These are phyloP conservation scores for Chalciporus sp. DNA, from an alignment of 1,284 basidiomycete genomes.

Conservation along the genomic window DNA sequence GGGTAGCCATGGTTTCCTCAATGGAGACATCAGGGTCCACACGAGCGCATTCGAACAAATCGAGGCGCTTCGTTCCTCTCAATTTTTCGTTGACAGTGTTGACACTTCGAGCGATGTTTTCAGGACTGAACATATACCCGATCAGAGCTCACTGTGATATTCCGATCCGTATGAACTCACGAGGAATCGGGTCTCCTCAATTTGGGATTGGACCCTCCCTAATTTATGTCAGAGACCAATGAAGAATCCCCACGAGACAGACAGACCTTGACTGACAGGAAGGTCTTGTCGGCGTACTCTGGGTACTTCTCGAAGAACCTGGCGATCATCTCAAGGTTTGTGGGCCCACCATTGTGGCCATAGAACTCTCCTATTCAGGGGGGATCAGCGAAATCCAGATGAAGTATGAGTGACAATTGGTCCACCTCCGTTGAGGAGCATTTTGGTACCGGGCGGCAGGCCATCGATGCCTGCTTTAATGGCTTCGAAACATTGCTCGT, in stretches of 20 bases:
- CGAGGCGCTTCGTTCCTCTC: conserved; percentile 30
- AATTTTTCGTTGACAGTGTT: conserved; percentile 37
- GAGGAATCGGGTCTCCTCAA: conserved; percentile 15
- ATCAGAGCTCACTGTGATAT: no score
- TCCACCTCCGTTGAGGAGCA: conserved; percentile 42
- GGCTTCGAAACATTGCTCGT: conserved; percentile 57
- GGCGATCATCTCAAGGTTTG: conserved; percentile 41
- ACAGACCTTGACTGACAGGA: conserved; percentile 41
- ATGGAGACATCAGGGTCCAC: conserved; percentile 37
- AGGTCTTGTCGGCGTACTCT: conserved; percentile 49
- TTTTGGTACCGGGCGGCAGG: conserved; percentile 47
- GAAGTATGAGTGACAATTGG: no score
- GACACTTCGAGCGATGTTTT: conserved; percentile 42
- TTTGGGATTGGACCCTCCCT: conserved; percentile 35
- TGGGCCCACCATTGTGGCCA: conserved; percentile 22
- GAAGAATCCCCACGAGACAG: no score
- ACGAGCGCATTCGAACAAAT: conserved; percentile 46
- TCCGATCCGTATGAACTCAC: conserved; percentile 12
- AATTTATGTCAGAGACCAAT: background rate
- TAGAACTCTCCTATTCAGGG: conserved; percentile 24
- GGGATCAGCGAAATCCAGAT: no score
- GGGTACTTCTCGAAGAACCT: conserved; percentile 38
- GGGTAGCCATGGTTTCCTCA: conserved; percentile 34
- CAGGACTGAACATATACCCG: conserved; percentile 23
- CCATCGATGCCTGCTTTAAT: conserved; percentile 64